Conservation (phyloP, 495 filamentous ascomycete species). For the Penicillium roqueforti region DNA sequence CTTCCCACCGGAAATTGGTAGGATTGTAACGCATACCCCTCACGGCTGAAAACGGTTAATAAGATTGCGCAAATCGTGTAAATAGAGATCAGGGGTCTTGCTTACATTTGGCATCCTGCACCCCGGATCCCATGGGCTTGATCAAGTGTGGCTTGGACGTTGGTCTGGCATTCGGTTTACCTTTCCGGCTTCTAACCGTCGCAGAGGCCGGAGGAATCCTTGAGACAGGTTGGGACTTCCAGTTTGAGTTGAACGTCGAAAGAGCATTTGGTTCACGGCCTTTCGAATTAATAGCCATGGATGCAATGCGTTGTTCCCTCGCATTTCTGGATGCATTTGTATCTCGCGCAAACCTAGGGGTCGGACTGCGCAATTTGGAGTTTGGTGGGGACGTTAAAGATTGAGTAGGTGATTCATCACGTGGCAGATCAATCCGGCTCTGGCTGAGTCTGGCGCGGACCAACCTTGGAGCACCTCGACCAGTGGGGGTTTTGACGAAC, state of each 20-base stretch:
- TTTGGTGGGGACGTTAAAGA: slow-evolving; percentile 50
- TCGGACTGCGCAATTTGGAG: slow-evolving; percentile 47
- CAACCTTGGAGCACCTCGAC: slow-evolving; percentile 63
- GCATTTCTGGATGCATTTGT: slow-evolving; percentile 87
- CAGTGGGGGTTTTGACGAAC: slow-evolving; percentile 75
- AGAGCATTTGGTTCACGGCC: slow-evolving; percentile 53
- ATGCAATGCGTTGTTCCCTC: slow-evolving; percentile 74
- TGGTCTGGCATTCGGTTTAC: slow-evolving; percentile 46
- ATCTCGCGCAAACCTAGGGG: slow-evolving; percentile 87
- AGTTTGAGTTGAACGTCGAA: slow-evolving; percentile 65
- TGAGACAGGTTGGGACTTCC: slow-evolving; percentile 69
- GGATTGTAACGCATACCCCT: slow-evolving; percentile 97
- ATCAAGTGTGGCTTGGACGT: slow-evolving; percentile 67
- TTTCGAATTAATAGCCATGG: slow-evolving; percentile 34
- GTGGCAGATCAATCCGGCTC: slow-evolving; percentile 36
- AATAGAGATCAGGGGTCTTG: neutral
- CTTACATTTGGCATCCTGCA: slow-evolving; percentile 65
- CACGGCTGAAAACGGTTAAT: slow-evolving; percentile 52
- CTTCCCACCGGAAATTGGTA: slow-evolving; percentile 80
- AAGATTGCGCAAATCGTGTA: neutral
- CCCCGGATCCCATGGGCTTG: slow-evolving; percentile 59
- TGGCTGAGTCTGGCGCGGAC: slow-evolving; percentile 59
- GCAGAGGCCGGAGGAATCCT: slow-evolving; percentile 42
- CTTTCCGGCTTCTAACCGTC: slow-evolving; percentile 50
- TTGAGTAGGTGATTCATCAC: slow-evolving; percentile 51